Percentiles rank a stretch among this genome's conserved stretches.
Conservation (phyloP, 352 stramenopile species). For the Globisporangium splendens region DNA sequence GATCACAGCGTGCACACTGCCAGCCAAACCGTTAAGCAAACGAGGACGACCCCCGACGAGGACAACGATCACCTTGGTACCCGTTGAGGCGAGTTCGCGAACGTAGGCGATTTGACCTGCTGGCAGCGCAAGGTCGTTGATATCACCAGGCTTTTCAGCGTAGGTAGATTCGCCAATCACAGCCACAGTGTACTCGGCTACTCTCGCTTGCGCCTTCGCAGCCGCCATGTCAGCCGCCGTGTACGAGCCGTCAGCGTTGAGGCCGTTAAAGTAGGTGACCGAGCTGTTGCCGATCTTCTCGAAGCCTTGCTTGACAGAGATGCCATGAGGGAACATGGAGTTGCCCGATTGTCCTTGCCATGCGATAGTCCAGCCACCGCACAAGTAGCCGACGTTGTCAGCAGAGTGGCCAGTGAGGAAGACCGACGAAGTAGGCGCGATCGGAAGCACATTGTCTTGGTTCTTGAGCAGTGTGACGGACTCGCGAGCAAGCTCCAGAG, state of each 20-base stretch:
- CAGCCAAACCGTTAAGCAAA: conserved; percentile 53
- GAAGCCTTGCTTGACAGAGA: conserved; percentile 57
- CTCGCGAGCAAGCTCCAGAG: conserved; percentile 70
- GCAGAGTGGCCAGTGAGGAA: conserved; percentile 64
- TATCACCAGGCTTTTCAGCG: too few species aligned
- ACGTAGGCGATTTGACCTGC: too few species aligned
- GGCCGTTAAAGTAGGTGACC: conserved; percentile 46
- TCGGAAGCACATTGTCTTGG: conserved; percentile 44
- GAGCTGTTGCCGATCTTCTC: conserved; percentile 21
- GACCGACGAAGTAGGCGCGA: conserved; percentile 26
- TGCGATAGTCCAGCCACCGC: conserved; percentile 78
- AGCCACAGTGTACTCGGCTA: conserved; percentile 54
- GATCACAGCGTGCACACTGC: conserved; percentile 70
- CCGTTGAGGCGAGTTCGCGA: too few species aligned
- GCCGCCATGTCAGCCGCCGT: conserved; percentile 37
- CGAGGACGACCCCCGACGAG: conserved; percentile 68
- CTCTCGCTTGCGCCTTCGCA: conserved; percentile 44
- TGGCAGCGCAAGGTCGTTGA: too few species aligned
- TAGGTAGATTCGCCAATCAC: too few species aligned
- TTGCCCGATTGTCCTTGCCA: conserved; percentile 85
- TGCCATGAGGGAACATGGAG: conserved; percentile 29
- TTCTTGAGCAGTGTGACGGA: conserved; percentile 88
- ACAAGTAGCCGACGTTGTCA: conserved; percentile 68
- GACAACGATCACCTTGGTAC: too few species aligned
- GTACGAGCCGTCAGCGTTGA: conserved; percentile 55